Evolutionary conservation across 225 moss, liverwort and hornwort genomes (phyloP).

Genomic region (Thuidium tamariscinum): DNA sequence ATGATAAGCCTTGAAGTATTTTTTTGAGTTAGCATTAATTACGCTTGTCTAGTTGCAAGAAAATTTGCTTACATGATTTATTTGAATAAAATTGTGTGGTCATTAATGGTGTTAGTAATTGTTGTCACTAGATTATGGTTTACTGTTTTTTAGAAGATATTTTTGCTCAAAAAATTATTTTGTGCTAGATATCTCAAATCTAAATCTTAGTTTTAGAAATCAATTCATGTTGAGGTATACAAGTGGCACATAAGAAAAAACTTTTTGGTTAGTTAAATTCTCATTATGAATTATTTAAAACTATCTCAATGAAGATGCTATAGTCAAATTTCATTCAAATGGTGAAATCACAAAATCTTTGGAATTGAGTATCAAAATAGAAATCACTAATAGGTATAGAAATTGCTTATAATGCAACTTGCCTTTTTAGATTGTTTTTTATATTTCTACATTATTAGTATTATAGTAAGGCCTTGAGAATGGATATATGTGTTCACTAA

Average conservation of each 20-base stretch:
- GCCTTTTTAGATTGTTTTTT: too few relatives aligned
- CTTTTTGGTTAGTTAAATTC: neutral
- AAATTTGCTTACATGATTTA: neutral
- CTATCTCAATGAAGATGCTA: too few relatives aligned
- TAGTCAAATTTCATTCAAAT: too few relatives aligned
- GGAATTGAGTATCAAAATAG: too few relatives aligned
- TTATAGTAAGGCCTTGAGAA: too few relatives aligned
- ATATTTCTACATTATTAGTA: too few relatives aligned
- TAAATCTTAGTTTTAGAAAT: neutral
- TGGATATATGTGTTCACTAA: too few relatives aligned
- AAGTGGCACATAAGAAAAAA: neutral
- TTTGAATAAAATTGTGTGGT: accelerated
- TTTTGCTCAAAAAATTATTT: neutral
- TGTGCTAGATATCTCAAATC: neutral
- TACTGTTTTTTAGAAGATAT: accelerated
- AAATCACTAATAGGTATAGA: too few relatives aligned
- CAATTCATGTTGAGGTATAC: neutral
- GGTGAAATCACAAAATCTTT: too few relatives aligned
- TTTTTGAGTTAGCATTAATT: neutral
- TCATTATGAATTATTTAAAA: neutral
- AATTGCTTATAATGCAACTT: too few relatives aligned
- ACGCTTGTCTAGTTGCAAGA: neutral
- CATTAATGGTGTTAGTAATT: accelerated
- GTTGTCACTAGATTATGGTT: neutral
- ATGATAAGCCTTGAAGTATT: neutral